Evolutionary conservation across 768 basidiomycete species (phyloP), one percentile per base, ranked within the genome.

Genomic region (Termitomyces sp.): DNA sequence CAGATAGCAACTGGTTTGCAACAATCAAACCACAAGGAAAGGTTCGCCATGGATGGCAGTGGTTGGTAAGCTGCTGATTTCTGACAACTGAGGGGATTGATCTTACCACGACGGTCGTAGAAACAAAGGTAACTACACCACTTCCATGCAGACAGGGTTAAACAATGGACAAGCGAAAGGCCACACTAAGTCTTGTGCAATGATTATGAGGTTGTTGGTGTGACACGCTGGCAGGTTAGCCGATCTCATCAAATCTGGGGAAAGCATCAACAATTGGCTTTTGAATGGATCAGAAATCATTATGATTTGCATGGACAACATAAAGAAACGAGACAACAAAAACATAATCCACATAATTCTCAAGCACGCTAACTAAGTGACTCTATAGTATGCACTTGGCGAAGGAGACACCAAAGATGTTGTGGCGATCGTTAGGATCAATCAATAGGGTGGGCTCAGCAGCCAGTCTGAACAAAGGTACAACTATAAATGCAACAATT

Each of bases 111-210:
- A 63, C 62, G 52, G 64, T 62, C 62, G 61, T 64, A 58, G 56
- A 46, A 41, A 56, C 45, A 62, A 56, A 48, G 16, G 67, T 66
- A 63, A 69, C 68, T 74, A 76, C 62, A 67, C 67, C 67, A 71
- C 64, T 73, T 72, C 77, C 78, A 79, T 79, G 65, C 76, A 78
- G 70, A 56, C 60, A 60, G 59, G 49, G 52, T 45, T 45, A 40
- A 43, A 54, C 41, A 50, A 49, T 40, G 57, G 38, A 24, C 44
- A 35, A 45, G 44, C 36, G 26, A 56, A 58, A 26, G n/a, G 58
- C 48, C 60, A 49, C 45, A 55, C 64, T 56, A 20, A 24, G 32
- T 41, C 52, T 40, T 30, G 33, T 54, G 47, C 46, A 40, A 46
- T 55, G 48, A 32, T 47, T 57, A 52, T 44, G 58, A 41, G 28